Percentiles rank a stretch among this genome's conserved stretches.
Evolutionary conservation across 805 yeast genomes (phyloP).

Genomic region (Alloascoidea hylecoeti): DNA sequence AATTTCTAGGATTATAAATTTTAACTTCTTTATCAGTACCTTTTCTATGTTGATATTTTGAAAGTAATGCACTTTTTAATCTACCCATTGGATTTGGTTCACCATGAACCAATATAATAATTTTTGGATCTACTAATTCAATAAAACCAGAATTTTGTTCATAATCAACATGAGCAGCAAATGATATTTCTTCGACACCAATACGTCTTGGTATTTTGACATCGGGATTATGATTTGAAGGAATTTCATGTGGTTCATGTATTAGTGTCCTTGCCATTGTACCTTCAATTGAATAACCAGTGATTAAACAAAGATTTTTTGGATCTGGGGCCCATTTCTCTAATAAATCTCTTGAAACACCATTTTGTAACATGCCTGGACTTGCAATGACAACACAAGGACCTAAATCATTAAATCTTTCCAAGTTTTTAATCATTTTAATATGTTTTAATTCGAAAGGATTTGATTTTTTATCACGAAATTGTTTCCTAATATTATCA

Average conservation of each 20-base stretch:
- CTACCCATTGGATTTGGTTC: conserved; percentile 99
- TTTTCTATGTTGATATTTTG: conserved; percentile 69
- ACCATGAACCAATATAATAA: conserved; percentile 90
- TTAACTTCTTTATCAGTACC: conserved; percentile 84
- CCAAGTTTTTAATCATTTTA: conserved; percentile 65
- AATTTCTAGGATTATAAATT: conserved; percentile 85
- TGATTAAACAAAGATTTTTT: conserved; percentile 70
- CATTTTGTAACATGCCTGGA: conserved; percentile 98
- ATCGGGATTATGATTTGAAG: conserved; percentile 49
- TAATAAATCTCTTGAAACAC: conserved; percentile 78
- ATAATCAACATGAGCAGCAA: conserved; percentile 99
- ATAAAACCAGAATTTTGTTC: conserved; percentile 87
- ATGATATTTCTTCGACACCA: conserved; percentile 83
- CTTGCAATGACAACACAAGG: conserved; percentile 95
- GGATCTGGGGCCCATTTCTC: conserved; percentile 98
- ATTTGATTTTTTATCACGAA: conserved; percentile 66
- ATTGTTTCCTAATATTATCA: conserved; percentile 65
- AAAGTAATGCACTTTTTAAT: conserved; percentile 78
- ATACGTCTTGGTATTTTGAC: conserved; percentile 76
- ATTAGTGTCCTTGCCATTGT: conserved; percentile 88
- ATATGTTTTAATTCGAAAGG: conserved; percentile 87
- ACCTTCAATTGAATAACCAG: conserved; percentile 98
- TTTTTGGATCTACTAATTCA: conserved; percentile 71
- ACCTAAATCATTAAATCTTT: conserved; percentile 81
- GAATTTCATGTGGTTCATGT: conserved; percentile 78